Percentiles rank a stretch among this genome's conserved stretches.
Evolutionary conservation across 169 alveolate genomes (phyloP).

Genomic region (Plasmodium berghei): DNA sequence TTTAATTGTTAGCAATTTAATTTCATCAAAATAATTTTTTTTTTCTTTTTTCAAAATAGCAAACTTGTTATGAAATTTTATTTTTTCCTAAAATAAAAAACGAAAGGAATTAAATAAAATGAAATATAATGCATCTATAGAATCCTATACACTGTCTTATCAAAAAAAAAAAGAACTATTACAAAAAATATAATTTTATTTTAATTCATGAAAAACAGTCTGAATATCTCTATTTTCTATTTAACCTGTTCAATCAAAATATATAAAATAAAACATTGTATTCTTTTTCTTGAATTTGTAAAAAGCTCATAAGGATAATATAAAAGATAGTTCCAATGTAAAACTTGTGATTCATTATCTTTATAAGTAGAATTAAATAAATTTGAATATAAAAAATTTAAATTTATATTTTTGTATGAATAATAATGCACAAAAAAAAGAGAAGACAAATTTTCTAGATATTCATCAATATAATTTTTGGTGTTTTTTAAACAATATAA

Average conservation of each 20-base stretch:
- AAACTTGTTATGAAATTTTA: constrained; percentile 18
- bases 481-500: constrained; percentile 26
- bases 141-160: not conserved
- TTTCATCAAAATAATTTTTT: constrained; percentile 26
- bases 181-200: not conserved
- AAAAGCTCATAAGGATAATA: constrained; percentile 49
- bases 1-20: constrained; percentile 16
- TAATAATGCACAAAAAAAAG: constrained; percentile 36
- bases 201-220: not conserved
- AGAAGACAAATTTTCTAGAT: constrained; percentile 49
- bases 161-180: not conserved
- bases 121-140: not conserved
- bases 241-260: constrained; percentile 39
- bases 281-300: constrained; percentile 43
- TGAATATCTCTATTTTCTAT: too few species aligned
- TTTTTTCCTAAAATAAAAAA: constrained; percentile 23
- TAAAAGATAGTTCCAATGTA: constrained; percentile 57
- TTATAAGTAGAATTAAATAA: constrained; percentile 12
- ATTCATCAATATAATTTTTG: constrained; percentile 57
- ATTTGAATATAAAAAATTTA: constrained; percentile 43
- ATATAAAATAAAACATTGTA: constrained; percentile 32
- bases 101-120: not conserved
- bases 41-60: constrained; percentile 41
- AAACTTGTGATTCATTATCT: constrained; percentile 8
- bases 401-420: constrained; percentile 47